Evolutionary conservation across 2,329 filamentous ascomycete species (phyloP).

Genomic region (Elsinoe arachidis): DNA sequence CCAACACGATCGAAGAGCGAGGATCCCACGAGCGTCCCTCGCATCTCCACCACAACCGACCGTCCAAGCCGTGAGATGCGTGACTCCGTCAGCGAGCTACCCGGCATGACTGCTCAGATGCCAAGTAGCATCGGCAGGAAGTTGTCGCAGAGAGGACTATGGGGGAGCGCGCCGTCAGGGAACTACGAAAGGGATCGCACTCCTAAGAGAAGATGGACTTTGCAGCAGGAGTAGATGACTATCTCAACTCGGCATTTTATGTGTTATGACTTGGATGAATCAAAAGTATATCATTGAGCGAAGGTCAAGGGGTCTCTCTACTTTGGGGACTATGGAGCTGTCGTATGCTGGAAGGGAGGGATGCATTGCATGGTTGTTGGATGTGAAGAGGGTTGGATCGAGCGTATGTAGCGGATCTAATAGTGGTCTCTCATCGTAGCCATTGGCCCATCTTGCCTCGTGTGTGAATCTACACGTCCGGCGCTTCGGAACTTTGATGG

Average conservation of each 20-base stretch:
- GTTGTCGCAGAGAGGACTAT: constrained; percentile 33
- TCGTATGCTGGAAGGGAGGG: not conserved
- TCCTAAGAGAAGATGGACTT: constrained; percentile 37
- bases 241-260: constrained; percentile 3
- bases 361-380: not conserved
- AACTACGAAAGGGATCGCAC: constrained; percentile 29
- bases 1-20: constrained; percentile 3
- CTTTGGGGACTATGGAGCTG: not conserved
- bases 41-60: not conserved
- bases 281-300: not conserved
- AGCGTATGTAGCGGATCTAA: too few species aligned
- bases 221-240: constrained; percentile 23
- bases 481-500: too few species aligned
- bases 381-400: not conserved
- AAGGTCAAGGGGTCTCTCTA: not conserved
- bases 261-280: constrained; percentile 6
- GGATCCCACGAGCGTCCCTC: constrained; percentile 16
- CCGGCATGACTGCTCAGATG: constrained; percentile 23
- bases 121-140: constrained; percentile 17
- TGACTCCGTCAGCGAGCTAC: constrained; percentile 12
- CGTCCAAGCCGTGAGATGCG: constrained; percentile 20
- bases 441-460: too few species aligned
- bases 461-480: too few species aligned
- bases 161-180: constrained; percentile 32
- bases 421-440: too few species aligned